These are phyloP conservation scores for Galeopsis tetrahit DNA, from an alignment of 257 asterid species.

Conservation along the genomic window DNA sequence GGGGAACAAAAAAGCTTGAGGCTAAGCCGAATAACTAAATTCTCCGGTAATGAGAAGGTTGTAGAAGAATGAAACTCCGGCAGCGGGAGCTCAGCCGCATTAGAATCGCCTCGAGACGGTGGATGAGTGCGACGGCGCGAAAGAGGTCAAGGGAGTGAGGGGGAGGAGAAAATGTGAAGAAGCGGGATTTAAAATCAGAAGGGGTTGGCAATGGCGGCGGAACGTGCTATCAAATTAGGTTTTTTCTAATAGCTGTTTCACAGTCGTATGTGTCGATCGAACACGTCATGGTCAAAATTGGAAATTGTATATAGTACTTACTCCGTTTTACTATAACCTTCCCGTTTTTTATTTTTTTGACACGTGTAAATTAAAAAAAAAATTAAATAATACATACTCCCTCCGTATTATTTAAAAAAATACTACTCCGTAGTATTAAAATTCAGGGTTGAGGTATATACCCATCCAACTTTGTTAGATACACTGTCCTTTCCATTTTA, in stretches of 20 bases:
- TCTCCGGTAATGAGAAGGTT: slow-evolving; percentile 26
- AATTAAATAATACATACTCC: no score
- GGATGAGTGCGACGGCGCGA: slow-evolving; percentile 2
- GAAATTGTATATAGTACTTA: no score
- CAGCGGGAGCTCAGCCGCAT: slow-evolving; percentile 30
- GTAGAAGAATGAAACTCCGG: slow-evolving; percentile 2
- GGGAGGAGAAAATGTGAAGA: slow-evolving; percentile 3
- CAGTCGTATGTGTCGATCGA: slow-evolving; percentile 20
- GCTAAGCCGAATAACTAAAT: slow-evolving; percentile 22
- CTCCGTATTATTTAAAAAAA: no score
- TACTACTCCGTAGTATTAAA: no score
- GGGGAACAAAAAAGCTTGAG: not conserved
- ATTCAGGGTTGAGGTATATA: no score
- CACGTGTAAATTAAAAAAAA: no score
- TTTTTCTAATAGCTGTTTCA: not conserved
- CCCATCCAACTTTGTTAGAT: no score
- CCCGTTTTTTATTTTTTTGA: no score
- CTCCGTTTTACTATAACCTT: no score
- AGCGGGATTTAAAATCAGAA: slow-evolving; percentile 7
- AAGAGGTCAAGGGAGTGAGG: not conserved
- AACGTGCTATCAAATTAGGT: slow-evolving; percentile 29
- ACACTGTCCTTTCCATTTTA: no score
- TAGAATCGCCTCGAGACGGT: not conserved
- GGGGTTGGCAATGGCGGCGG: slow-evolving; percentile 38
- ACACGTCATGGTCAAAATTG: slow-evolving; percentile 14